Evolutionary conservation across 257 asterid species (phyloP).

Genomic region (Ocimum tenuiflorum): DNA sequence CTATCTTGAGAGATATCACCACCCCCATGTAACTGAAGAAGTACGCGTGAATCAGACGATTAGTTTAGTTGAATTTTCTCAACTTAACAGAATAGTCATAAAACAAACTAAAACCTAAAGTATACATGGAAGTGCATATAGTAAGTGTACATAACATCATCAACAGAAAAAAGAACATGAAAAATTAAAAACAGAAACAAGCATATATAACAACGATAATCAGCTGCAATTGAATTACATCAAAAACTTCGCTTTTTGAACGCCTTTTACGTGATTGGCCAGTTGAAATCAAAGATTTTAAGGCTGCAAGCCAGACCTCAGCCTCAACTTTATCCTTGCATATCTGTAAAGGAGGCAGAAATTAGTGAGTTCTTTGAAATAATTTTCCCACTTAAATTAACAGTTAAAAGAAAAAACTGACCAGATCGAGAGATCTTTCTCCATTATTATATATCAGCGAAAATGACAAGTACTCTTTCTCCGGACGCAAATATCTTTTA

Average conservation of each 20-base stretch:
- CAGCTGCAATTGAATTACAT: conserved; percentile 37
- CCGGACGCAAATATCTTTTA: conserved; percentile 88
- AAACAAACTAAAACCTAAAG: background rate
- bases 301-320: conserved; percentile 85
- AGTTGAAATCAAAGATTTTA: conserved; percentile 63
- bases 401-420: conserved; percentile 29
- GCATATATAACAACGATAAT: background rate
- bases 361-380: conserved; percentile 1
- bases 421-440: conserved; percentile 94
- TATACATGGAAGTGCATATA: background rate
- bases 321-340: conserved; percentile 89
- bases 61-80: background rate
- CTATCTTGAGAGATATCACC: conserved; percentile 42
- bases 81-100: background rate
- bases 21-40: conserved; percentile 51
- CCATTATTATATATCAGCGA: conserved; percentile 82
- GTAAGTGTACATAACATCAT: background rate
- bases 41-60: conserved; percentile 3
- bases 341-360: conserved; percentile 40
- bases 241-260: conserved; percentile 68
- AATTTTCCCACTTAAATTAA: background rate
- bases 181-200: background rate
- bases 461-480: conserved; percentile 89
- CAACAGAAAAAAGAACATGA: background rate
- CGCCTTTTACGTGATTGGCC: conserved; percentile 60